These are phyloP conservation scores for Irineochytrium annulatum DNA, from an alignment of 192 early-diverging fungal species.

Conservation along the genomic window DNA sequence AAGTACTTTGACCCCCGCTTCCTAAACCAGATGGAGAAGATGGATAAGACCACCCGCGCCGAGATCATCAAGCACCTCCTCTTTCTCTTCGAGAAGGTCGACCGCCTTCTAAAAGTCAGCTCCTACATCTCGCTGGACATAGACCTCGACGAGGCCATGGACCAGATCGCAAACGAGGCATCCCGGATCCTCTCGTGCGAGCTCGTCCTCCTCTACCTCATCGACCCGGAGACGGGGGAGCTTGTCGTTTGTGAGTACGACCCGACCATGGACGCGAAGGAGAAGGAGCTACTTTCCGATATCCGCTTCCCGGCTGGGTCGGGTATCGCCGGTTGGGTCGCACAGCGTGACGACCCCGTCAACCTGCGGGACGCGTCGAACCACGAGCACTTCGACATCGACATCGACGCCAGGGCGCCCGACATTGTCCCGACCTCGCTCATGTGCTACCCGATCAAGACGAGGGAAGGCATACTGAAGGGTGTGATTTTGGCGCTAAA, in stretches of 20 bases:
- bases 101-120: constrained; percentile 32
- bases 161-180: constrained; percentile 33
- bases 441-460: constrained; percentile 33
- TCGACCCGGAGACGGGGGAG: constrained; percentile 40
- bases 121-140: constrained; percentile 33
- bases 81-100: constrained; percentile 40
- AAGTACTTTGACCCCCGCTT: constrained; percentile 50
- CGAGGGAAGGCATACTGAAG: constrained; percentile 26
- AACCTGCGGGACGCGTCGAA: constrained; percentile 35
- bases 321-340: constrained; percentile 44
- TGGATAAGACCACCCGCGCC: constrained; percentile 25
- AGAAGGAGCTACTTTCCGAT: constrained; percentile 23
- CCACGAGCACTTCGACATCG: constrained; percentile 32
- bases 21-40: constrained; percentile 37
- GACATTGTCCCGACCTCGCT: constrained; percentile 20
- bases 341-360: constrained; percentile 23
- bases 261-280: constrained; percentile 15
- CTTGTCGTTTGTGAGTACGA: constrained; percentile 27
- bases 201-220: constrained; percentile 32
- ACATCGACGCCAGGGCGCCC: constrained; percentile 31
- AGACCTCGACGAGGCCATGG: constrained; percentile 32
- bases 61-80: constrained; percentile 42
- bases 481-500: constrained; percentile 46
- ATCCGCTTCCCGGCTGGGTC: constrained; percentile 23
- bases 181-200: constrained; percentile 27